Evolutionary conservation across 1,284 basidiomycete genomes (phyloP).

Genomic region (Microbotryum saponariae): DNA sequence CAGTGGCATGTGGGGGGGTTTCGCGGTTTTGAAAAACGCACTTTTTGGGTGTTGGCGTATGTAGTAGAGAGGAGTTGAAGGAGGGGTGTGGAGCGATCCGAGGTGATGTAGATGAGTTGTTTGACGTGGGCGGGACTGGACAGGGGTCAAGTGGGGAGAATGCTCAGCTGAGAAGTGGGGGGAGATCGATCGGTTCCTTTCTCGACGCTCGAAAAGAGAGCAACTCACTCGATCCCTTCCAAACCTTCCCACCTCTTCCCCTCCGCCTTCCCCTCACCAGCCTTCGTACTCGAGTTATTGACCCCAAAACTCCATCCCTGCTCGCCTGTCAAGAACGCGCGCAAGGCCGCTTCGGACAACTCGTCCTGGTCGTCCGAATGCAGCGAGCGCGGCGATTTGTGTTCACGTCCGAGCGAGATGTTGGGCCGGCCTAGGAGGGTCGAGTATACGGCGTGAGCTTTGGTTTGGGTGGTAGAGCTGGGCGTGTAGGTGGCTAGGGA

Average conservation of each 20-base stretch:
- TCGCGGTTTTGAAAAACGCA: not conserved
- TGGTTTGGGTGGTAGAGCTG: too few relatives aligned
- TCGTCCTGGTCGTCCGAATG: not conserved
- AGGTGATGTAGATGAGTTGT: conserved; percentile 24
- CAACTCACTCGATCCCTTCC: conserved; percentile 10
- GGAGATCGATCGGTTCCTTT: not conserved
- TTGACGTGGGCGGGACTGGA: conserved; percentile 10
- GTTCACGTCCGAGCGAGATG: conserved; percentile 23
- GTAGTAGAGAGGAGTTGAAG: conserved; percentile 9
- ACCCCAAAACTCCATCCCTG: conserved; percentile 25
- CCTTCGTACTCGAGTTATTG: not conserved
- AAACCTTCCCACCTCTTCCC: conserved; percentile 7
- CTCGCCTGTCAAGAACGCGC: conserved; percentile 23
- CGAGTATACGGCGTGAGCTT: conserved; percentile 9
- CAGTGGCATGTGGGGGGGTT: too few relatives aligned
- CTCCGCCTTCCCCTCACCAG: not conserved
- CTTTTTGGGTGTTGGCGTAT: conserved; percentile 8
- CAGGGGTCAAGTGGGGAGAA: too few relatives aligned
- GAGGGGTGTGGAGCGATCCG: conserved; percentile 25
- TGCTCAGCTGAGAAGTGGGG: not conserved
- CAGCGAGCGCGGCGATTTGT: conserved; percentile 7
- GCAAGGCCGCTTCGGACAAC: conserved; percentile 7
- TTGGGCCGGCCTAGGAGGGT: conserved; percentile 19
- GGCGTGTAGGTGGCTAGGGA: conserved; percentile 7
- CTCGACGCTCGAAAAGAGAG: not conserved